Base-by-base conservation (phyloP, 164 flowering plant genomes). In the Vitis vinifera region DNA sequence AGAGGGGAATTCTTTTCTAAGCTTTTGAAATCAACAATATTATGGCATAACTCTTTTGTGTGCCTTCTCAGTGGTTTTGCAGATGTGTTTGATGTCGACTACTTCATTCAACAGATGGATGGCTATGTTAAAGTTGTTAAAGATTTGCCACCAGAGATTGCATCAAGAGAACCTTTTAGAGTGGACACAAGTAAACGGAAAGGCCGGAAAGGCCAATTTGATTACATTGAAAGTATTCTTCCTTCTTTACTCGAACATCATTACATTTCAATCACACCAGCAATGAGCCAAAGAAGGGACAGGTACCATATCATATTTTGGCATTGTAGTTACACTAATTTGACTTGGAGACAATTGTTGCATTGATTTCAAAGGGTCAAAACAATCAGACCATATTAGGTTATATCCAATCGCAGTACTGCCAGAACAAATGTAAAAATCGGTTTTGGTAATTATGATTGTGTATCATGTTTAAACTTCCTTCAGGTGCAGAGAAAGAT, bases 81-180 rank as follows among this genome's bases (percentile, higher is more conserved):
- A 86, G 99, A 93, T 90, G 92, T 93, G 29, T 95, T 93, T 85
- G 99, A 95, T 83, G 97, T 87, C 15, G 94, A 93, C 56, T 88
- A 86, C 82, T 95, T 95, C 91, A 87, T 91, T 68, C 77, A 85
- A 68, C 81, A 89, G 75, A 84, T 89, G 88, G 77, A 76, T 70
- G 91, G 89, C 62, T 93, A 84, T 80, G 72, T 89, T 59, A 75
- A 81, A 55, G 89, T 95, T 69, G 85, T 85, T 7, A 90, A 89
- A 73, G 93, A 87, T 62, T 64, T 93, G 81, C 98, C 98, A 11
- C 74, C 80, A 53, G 92, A 82, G 63, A 70, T 95, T 68, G 83
- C 85, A 62, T 85, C 88, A 23, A 87, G 72, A 78, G 94, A 87
- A 75, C 98, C 99, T 7, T 73, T 87, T 75, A 84, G 30, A 29